Percentiles rank a stretch among this genome's conserved stretches.
These are phyloP conservation scores for Cercophora samala DNA, from an alignment of 495 filamentous ascomycete genomes.

Conservation along the genomic window DNA sequence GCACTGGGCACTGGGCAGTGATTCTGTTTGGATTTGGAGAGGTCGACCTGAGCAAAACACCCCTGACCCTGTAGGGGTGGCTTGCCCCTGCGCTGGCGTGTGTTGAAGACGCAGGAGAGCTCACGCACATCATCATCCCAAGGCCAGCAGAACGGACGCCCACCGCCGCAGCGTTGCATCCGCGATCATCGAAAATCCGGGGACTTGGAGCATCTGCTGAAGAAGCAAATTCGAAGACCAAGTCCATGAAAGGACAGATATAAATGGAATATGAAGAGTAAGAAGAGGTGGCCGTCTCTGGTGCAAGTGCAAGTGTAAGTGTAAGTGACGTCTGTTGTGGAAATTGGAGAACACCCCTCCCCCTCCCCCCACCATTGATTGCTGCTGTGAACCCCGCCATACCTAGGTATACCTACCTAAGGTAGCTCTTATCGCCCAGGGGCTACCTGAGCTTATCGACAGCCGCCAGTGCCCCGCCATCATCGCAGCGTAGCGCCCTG, in stretches of 20 bases:
- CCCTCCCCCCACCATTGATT: no score
- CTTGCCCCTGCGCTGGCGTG: slow-evolving; percentile 11
- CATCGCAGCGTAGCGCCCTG: neutral
- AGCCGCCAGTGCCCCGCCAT: neutral
- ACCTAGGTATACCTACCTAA: no score
- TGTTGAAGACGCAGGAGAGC: neutral
- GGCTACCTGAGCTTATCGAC: neutral
- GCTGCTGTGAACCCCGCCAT: neutral
- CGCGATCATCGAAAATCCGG: neutral
- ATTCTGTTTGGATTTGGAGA: no score
- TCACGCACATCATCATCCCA: slow-evolving; percentile 2
- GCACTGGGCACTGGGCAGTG: neutral
- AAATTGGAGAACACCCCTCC: no score
- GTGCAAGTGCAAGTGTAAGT: no score
- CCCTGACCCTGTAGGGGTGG: neutral
- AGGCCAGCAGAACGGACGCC: neutral
- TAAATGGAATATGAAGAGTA: no score
- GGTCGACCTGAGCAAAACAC: neutral
- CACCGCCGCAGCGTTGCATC: slow-evolving; percentile 7
- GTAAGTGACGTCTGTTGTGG: no score
- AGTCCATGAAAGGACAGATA: neutral
- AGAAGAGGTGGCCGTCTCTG: no score
- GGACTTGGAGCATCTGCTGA: neutral
- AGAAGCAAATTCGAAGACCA: neutral
- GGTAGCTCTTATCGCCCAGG: neutral